phyloP scores from a whole-genome alignment of 306 rosid species.

The Prunus kanzakura region DNA sequence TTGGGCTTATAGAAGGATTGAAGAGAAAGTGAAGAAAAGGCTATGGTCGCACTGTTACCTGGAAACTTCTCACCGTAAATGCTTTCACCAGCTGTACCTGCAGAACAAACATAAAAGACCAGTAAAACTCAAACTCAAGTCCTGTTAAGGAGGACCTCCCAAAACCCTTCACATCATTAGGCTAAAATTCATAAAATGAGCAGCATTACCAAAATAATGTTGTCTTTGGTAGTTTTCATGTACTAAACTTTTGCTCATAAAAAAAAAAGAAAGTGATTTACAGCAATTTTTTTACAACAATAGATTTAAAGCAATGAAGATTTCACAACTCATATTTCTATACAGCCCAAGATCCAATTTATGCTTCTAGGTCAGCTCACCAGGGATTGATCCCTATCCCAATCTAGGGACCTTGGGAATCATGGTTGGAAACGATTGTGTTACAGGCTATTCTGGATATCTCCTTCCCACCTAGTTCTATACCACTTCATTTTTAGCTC shows the following conservation, averaged over 20 bases:
- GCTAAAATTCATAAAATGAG: not conserved
- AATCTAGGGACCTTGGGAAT: not conserved
- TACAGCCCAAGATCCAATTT: not conserved
- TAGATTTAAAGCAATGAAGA: not conserved
- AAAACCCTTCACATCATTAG: not conserved
- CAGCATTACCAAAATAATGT: not conserved
- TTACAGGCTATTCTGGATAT: not conserved
- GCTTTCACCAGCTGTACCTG: slow-evolving; percentile 97
- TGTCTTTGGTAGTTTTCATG: not conserved
- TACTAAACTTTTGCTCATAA: not conserved
- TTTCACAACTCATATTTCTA: not conserved
- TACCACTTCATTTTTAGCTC: not conserved
- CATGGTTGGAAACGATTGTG: not conserved
- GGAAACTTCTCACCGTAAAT: slow-evolving; percentile 83
- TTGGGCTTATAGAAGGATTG: not conserved
- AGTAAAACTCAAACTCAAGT: not conserved
- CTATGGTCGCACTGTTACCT: slow-evolving; percentile 45
- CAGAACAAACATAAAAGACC: slow-evolving; percentile 12
- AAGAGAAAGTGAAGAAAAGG: not conserved
- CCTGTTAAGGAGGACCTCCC: not conserved
- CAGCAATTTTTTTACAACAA: not conserved
- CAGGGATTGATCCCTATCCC: not conserved
- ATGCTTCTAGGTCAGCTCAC: not conserved
- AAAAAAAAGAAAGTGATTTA: not conserved
- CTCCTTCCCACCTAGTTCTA: not conserved